A percentile compares a stretch with the other conserved stretches of the same genome.
phyloP scores from a whole-genome alignment of 2,329 filamentous ascomycete genomes.

The Neonectria punicea region DNA sequence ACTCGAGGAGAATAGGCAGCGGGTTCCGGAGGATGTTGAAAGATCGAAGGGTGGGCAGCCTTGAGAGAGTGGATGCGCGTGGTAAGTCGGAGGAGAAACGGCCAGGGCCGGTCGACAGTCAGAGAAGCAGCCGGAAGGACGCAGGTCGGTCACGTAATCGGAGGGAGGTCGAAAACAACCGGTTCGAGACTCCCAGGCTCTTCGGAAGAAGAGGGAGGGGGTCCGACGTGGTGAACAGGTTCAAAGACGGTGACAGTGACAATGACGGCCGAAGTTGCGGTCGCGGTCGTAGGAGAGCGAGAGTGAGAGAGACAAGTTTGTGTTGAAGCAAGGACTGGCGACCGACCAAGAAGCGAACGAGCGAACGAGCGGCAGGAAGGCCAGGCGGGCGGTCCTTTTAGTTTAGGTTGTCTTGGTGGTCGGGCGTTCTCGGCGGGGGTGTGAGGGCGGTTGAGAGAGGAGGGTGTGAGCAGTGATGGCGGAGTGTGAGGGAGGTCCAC shows the following conservation, averaged over 20 bases:
- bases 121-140: conserved; percentile 23
- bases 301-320: not conserved
- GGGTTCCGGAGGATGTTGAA: conserved; percentile 7
- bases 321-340: conserved; percentile 7
- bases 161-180: conserved; percentile 21
- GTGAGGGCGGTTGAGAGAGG: conserved; percentile 27
- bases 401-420: conserved; percentile 32
- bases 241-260: not conserved
- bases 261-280: conserved; percentile 9
- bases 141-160: conserved; percentile 35
- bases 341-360: conserved; percentile 17
- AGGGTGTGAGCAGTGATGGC: conserved; percentile 17
- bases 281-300: not conserved
- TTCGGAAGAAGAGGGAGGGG: conserved; percentile 2
- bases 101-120: not conserved
- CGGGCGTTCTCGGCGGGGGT: conserved; percentile 43
- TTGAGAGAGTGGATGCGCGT: not conserved
- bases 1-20: not conserved
- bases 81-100: not conserved
- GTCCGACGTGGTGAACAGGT: conserved; percentile 21
- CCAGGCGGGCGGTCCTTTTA: conserved; percentile 24
- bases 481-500: conserved; percentile 22
- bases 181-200: conserved; percentile 6
- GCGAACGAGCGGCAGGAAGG: conserved; percentile 18
- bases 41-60: not conserved